Percentiles rank a stretch among this genome's conserved stretches.
These are phyloP conservation scores for Rhizoclosmatium globosum DNA, from an alignment of 192 early-diverging fungal species.

Conservation along the genomic window DNA sequence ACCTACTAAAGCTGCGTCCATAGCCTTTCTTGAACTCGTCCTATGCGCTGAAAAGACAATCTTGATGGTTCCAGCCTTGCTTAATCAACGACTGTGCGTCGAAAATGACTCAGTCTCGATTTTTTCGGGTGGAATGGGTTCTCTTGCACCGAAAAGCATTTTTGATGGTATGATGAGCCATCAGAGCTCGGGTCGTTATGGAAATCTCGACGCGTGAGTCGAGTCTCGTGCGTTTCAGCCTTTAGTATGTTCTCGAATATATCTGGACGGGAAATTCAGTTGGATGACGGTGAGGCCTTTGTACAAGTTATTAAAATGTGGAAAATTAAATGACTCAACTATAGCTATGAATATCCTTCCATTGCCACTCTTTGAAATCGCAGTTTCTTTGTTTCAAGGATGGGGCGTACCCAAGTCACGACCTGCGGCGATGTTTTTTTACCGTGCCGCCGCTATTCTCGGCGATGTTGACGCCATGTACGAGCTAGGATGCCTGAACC, in stretches of 20 bases:
- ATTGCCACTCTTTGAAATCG: slow-evolving; percentile 45
- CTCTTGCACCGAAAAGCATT: not conserved
- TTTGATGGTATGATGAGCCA: not conserved
- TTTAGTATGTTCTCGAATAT: not conserved
- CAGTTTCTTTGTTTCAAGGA: slow-evolving; percentile 41
- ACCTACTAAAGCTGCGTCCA: not conserved
- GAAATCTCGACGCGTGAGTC: not conserved
- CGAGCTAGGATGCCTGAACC: slow-evolving; percentile 29
- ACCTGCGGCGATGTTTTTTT: slow-evolving; percentile 43
- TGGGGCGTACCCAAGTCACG: slow-evolving; percentile 42
- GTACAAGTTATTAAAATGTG: not conserved
- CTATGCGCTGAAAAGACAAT: slow-evolving; percentile 6
- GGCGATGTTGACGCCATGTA: slow-evolving; percentile 44
- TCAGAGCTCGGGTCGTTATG: not conserved
- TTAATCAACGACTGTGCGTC: not conserved
- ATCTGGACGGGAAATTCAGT: not conserved
- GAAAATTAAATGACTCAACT: not conserved
- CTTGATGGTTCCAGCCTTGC: slow-evolving; percentile 8
- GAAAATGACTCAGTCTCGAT: not conserved
- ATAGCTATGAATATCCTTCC: slow-evolving; percentile 37
- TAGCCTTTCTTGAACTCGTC: slow-evolving; percentile 28
- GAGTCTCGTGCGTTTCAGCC: not conserved
- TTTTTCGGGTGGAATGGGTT: not conserved
- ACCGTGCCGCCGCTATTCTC: slow-evolving; percentile 37
- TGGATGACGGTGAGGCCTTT: not conserved